Base-by-base conservation (phyloP, 805 yeast species). In the Cyberlindnera bimundalis region DNA sequence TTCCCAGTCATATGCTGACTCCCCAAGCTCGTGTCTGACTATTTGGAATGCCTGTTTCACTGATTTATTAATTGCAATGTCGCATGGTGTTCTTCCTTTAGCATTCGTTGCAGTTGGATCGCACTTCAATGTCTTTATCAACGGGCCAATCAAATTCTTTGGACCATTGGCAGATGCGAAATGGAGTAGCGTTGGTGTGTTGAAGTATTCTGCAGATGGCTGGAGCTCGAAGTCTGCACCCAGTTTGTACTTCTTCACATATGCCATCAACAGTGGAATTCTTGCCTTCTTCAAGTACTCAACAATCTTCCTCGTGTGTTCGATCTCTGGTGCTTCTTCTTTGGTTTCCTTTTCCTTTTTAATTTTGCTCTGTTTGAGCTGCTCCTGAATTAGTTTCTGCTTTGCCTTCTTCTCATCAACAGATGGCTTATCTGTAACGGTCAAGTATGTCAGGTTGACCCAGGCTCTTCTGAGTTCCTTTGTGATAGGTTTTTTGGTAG, bases 401-500 rank as follows among this genome's bases (percentile, higher is more conserved):
- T 60, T 53, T 26, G 47, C 45, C 34, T 50, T 48, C 40, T 50
- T 51, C 43, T 60, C 56, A 50, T 62, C 45, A 10, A 54, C 62
- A 48, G 70, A 65, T 1, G 95, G 91, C n/a, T 71, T 61, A 9
- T 76, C 74, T 6, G 74, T 61, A 1, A 77, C 58, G 29, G 68
- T 65, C 49, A 86, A 62, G 50, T 81, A 78, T 0, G 89, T 69
- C 42, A 93, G 66, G 49, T 82, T 81, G 20, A 76, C 70, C 98
- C 98, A 93, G 0, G 95, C 88, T 35, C 79, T 74, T 54, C 81
- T 85, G 51, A 93, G 65, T 58, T 90, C 98, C 2, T 76, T 65
- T 0, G 83, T 71, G 0, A 96, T 90, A 1, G 98, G 95, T 49
- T 96, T 73, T 41, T 77, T 78, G 0, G 99, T 91, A 0, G 96